phyloP scores from a whole-genome alignment of 192 early-diverging fungal species.

The Dispira simplex region DNA sequence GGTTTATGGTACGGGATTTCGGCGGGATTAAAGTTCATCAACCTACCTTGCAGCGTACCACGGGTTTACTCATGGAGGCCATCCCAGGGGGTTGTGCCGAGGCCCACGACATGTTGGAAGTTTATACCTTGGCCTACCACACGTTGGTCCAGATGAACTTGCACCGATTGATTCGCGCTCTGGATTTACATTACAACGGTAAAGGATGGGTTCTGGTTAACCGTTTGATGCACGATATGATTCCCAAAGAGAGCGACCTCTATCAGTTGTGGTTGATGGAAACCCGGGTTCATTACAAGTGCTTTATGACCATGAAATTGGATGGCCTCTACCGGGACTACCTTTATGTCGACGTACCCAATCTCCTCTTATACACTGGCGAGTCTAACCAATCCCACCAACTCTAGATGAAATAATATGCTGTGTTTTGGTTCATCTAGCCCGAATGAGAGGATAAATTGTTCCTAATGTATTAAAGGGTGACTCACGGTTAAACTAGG shows the following conservation, averaged over 20 bases:
- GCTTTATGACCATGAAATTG: conserved; percentile 49
- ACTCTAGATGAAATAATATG: too few relatives aligned
- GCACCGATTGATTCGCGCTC: conserved; percentile 41
- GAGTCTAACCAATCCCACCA: background rate
- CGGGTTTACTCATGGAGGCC: conserved; percentile 30
- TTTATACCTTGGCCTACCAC: conserved; percentile 42
- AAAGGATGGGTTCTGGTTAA: conserved; percentile 41
- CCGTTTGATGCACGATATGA: conserved; percentile 23
- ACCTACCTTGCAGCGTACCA: conserved; percentile 26
- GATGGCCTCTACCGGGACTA: conserved; percentile 48
- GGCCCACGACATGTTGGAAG: conserved; percentile 27
- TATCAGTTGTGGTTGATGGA: conserved; percentile 28
- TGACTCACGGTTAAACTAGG: too few relatives aligned
- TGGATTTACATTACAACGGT: conserved; percentile 32
- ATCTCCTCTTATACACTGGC: conserved; percentile 23
- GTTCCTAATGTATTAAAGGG: too few relatives aligned
- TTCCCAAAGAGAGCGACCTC: conserved; percentile 29
- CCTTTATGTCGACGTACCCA: conserved; percentile 25
- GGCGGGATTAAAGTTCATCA: conserved; percentile 47
- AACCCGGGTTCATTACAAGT: conserved; percentile 32
- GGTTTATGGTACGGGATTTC: conserved; percentile 52
- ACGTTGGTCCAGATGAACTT: conserved; percentile 40
- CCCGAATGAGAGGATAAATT: too few relatives aligned
- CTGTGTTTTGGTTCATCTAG: too few relatives aligned
- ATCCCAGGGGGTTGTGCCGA: conserved; percentile 37